Evolutionary conservation across 1,139 yeast genomes (phyloP), one percentile per base, ranked within the genome.

Genomic region (Yamadazyma blattariae): DNA sequence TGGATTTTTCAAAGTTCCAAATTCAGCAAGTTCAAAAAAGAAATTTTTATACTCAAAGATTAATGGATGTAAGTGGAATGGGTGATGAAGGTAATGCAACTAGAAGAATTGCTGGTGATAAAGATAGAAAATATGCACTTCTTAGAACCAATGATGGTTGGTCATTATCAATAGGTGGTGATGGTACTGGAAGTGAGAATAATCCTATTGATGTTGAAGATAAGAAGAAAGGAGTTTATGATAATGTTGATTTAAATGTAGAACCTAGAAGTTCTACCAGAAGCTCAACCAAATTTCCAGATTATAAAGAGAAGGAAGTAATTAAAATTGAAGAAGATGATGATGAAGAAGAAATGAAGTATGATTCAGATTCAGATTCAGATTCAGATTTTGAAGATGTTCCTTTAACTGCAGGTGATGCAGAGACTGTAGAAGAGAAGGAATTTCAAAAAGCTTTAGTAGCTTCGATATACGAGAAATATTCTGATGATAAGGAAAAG

Each of bases 1-100:
- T 87, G 78, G 97, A 89, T 40, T 94, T 94, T 52, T 89, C 97
- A 13, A 81, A 76, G 50, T 94, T 94, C 56, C 99, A 94, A 57
- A 86, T 94, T 42, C 81, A 86, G 48, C 87, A 92, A 73, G 97
- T 94, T 1, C 86, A 88, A 45, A 88, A 88, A 56, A 71, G 99
- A 44, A 94, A 94, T 55, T 89, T 78, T 52, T 80, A 83, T 46
- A 92, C 98, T 0, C 97, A 92, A 56, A 74, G 79, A 46, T 65
- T 92, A 25, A 84, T 94, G 89, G 82, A 81, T 45, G 78, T 85
- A 1, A 77, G 88, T 7, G 97, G 97, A 0, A 73, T 86, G 79
- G 86, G 83, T 34, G 88, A 78, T n/a, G 67, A 59, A 33, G 75
- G 76, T 1, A 64, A 57, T 39, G 54, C 62, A 2, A 60, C 74